Base-by-base conservation (phyloP, 2,329 filamentous ascomycete species). In the Phialocephala sp. region DNA sequence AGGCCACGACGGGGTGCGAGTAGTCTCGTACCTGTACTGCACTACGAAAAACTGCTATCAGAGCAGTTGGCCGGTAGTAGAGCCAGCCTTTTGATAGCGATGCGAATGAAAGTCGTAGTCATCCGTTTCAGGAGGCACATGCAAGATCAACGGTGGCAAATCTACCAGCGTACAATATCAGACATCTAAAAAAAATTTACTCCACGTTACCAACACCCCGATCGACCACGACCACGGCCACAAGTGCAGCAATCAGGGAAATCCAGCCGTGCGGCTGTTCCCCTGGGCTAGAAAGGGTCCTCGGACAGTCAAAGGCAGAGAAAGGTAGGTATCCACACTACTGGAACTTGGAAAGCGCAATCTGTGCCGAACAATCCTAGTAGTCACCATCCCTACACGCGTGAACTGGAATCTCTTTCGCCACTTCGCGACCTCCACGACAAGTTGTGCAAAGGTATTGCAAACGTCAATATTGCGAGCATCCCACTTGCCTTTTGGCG, bases 371-470 rank as follows among this genome's bases (percentile, higher is more conserved):
- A 24, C 20, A 24, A 50, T n/a, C n/a, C 20, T n/a, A n/a, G 20
- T 50, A 50, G 45, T 50, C 4, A 5, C 9, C 45, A n/a, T 22
- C n/a, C 20, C 45, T 50, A n/a, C n/a, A n/a, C n/a, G 45, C 45
- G 45, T 50, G 45, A 50, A 50, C 18, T 11, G 12, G 11, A 27
- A 27, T 32, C 27, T 18, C 22, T 11, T 54, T 35, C 18, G 22
- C 50, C 50, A 54, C 50, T 35, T 54, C 50, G 24, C 27, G 27
- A 54, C 50, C 14, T 54, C 50, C 12, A 54, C 50, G 24, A 54
- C 24, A 54, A 54, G 9, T 18, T 54, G 24, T 27, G 14, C 11
- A 54, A 54, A 54, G 50, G 18, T n/a, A 54, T 27, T 35, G 50
- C 14, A 6, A 54, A 14, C 11, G 24, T 27, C 50, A 15, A 54